A percentile compares a stretch with the other conserved stretches of the same genome.
Evolutionary conservation across 768 basidiomycete species (phyloP).

Genomic region (Termitomyces sp.): DNA sequence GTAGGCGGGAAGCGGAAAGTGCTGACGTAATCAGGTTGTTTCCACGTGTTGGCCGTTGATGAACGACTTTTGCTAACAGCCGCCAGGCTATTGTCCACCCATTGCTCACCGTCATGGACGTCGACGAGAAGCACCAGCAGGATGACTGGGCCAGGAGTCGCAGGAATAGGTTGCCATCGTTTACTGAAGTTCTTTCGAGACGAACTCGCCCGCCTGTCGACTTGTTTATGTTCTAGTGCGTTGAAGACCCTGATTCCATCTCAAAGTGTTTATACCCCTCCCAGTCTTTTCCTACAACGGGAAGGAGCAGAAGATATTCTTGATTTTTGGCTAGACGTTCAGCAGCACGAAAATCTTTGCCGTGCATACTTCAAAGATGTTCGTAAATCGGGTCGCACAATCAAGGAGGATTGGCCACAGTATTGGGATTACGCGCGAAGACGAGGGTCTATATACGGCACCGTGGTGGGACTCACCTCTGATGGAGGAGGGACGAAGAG

Average conservation of each 20-base stretch:
- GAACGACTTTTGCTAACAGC: slow-evolving; percentile 30
- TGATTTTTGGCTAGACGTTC: slow-evolving; percentile 99
- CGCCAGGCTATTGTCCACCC: slow-evolving; percentile 12
- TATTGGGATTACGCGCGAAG: slow-evolving; percentile 94
- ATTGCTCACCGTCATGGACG: slow-evolving; percentile 39
- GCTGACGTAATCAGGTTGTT: slow-evolving; percentile 34
- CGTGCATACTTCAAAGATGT: slow-evolving; percentile 99
- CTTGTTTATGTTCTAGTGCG: slow-evolving; percentile 98
- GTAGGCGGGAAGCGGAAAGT: slow-evolving; percentile 8
- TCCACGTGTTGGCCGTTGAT: slow-evolving; percentile 14
- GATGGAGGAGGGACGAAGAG: slow-evolving; percentile 60
- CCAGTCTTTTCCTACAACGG: slow-evolving; percentile 89
- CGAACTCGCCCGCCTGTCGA: slow-evolving; percentile 94
- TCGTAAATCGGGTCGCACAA: slow-evolving; percentile 86
- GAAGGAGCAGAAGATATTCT: slow-evolving; percentile 95
- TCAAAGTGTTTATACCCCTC: not conserved
- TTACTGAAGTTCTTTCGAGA: slow-evolving; percentile 87
- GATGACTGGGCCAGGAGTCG: slow-evolving; percentile 75
- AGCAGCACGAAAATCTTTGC: slow-evolving; percentile 98
- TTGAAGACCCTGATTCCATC: slow-evolving; percentile 20
- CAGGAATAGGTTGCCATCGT: slow-evolving; percentile 78
- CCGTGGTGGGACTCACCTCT: slow-evolving; percentile 74
- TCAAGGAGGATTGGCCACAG: slow-evolving; percentile 98
- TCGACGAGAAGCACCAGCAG: slow-evolving; percentile 54
- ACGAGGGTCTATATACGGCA: slow-evolving; percentile 90